Evolutionary conservation across 768 basidiomycete species (phyloP).

Genomic region (Trametes meyenii): DNA sequence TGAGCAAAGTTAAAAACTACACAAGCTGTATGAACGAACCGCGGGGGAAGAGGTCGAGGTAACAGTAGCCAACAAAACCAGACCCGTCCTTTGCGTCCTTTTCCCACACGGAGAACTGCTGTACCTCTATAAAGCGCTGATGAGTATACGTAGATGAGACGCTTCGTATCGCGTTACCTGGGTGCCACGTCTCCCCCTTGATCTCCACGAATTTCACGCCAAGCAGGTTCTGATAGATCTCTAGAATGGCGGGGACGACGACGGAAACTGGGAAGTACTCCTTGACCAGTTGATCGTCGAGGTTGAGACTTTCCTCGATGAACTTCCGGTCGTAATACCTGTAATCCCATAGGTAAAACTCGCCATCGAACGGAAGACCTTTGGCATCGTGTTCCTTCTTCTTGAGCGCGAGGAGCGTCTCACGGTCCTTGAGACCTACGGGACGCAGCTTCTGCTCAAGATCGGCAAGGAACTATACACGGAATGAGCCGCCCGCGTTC

Average conservation of each 20-base stretch:
- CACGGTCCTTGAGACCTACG: slow-evolving; percentile 67
- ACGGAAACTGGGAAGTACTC: slow-evolving; percentile 88
- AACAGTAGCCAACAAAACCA: slow-evolving; percentile 83
- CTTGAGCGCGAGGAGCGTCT: slow-evolving; percentile 71
- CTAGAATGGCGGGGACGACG: slow-evolving; percentile 80
- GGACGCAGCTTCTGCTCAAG: slow-evolving; percentile 75
- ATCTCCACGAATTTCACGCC: slow-evolving; percentile 65
- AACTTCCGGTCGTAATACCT: slow-evolving; percentile 70
- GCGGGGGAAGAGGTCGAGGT: slow-evolving; percentile 86
- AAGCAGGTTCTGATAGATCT: slow-evolving; percentile 83
- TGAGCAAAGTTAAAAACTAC: background rate
- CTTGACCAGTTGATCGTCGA: slow-evolving; percentile 81
- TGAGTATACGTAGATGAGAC: background rate
- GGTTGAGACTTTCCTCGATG: slow-evolving; percentile 63
- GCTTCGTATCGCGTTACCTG: slow-evolving; percentile 46
- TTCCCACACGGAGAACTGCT: slow-evolving; percentile 86
- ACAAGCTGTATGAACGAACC: slow-evolving; percentile 44
- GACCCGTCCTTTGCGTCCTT: slow-evolving; percentile 69
- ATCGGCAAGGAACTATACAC: slow-evolving; percentile 70
- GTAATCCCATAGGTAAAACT: slow-evolving; percentile 87
- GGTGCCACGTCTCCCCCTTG: slow-evolving; percentile 78
- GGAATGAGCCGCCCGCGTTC: background rate
- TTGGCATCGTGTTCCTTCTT: slow-evolving; percentile 66
- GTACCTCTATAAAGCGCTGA: slow-evolving; percentile 58
- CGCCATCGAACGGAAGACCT: slow-evolving; percentile 65